A percentile compares a stretch with the other conserved stretches of the same genome.
These are phyloP conservation scores for Xylaria sp. DNA, from an alignment of 2,329 filamentous ascomycete genomes.

Conservation along the genomic window DNA sequence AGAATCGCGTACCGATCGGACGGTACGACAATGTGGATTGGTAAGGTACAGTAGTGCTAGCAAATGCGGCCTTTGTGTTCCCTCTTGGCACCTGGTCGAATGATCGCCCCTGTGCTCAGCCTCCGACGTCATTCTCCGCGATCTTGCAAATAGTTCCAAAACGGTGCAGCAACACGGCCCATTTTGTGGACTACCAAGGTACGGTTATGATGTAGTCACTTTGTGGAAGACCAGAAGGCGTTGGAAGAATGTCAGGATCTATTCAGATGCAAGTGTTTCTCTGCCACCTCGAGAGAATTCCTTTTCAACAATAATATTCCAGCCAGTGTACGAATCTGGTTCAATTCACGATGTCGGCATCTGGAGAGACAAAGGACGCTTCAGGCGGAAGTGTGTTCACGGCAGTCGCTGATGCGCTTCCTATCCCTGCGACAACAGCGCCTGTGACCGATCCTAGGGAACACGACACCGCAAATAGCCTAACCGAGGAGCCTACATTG, in stretches of 20 bases:
- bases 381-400: conserved; percentile 34
- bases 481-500: conserved; percentile 50
- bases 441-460: conserved; percentile 47
- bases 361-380: conserved; percentile 28
- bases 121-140: conserved; percentile 23
- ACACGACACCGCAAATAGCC: conserved; percentile 40
- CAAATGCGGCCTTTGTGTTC: not conserved
- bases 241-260: conserved; percentile 15
- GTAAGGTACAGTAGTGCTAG: not conserved
- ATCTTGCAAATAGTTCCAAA: not conserved
- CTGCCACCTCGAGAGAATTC: not conserved
- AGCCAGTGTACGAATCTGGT: not conserved
- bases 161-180: not conserved
- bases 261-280: not conserved
- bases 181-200: not conserved
- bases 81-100: not conserved
- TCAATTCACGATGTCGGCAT: conserved; percentile 35
- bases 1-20: not conserved
- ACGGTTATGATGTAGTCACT: conserved; percentile 7
- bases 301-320: not conserved
- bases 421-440: conserved; percentile 49
- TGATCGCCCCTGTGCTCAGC: conserved; percentile 6
- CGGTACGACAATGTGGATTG: not conserved
- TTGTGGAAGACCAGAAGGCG: not conserved
- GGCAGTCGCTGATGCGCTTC: conserved; percentile 49